These are phyloP conservation scores for Garcia nutans DNA, from an alignment of 345 rosid genomes.

Conservation along the genomic window DNA sequence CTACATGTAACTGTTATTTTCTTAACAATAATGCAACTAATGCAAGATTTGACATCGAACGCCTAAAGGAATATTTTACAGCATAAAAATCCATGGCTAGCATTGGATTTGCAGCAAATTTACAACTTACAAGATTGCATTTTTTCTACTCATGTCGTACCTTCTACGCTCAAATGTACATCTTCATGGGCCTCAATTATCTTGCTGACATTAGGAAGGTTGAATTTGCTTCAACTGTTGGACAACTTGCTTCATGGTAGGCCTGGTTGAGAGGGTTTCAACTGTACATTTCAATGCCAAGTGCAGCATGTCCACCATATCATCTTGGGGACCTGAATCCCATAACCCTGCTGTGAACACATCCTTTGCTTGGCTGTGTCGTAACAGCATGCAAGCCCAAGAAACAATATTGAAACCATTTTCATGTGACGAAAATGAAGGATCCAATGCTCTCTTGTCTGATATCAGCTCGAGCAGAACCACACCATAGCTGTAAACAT, in stretches of 20 bases:
- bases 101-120: constrained; percentile 6
- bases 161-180: not conserved
- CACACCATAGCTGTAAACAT: constrained; percentile 43
- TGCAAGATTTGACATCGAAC: not conserved
- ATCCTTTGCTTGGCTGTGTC: constrained; percentile 32
- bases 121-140: not conserved
- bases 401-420: constrained; percentile 40
- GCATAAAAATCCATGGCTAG: not conserved
- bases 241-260: constrained; percentile 37
- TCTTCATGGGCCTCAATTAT: not conserved
- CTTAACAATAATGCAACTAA: not conserved
- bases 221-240: constrained; percentile 28
- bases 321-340: constrained; percentile 34
- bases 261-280: constrained; percentile 33
- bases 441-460: constrained; percentile 38
- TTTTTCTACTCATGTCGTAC: not conserved
- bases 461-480: constrained; percentile 43
- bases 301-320: constrained; percentile 34
- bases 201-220: constrained; percentile 9
- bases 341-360: constrained; percentile 34
- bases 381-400: constrained; percentile 38
- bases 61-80: not conserved
- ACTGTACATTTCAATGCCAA: constrained; percentile 29
- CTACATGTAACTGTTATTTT: not conserved
- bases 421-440: constrained; percentile 36